Evolutionary conservation across 768 basidiomycete genomes (phyloP), one percentile per base, ranked within the genome.

Genomic region (Suillus clintonianus): DNA sequence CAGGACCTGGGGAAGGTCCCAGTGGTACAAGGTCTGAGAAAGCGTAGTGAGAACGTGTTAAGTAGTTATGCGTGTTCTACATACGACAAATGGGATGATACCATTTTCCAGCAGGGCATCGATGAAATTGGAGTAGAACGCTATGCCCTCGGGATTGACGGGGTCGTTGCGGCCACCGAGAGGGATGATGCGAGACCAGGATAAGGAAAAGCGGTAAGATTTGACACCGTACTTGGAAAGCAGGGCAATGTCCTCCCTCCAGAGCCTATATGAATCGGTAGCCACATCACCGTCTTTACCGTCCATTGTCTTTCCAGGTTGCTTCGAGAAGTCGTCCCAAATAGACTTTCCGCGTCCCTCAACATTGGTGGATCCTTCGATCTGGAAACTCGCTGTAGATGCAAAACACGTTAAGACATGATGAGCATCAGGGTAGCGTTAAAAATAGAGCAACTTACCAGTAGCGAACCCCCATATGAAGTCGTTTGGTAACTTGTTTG

Each of bases 171-270:
- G 82, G 22, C 91, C 90, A 24, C 89, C 89, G 19, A 86, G 79
- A 30, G 90, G 91, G 64, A 92, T 89, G 67, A 92, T 83, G 32
- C 91, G 83, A 13, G 88, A 84, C 92, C 90, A 92, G 8, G 90
- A 81, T 60, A 93, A 79, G 5, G 89, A 91, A 77, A 93, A 92
- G 24, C 90, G 85, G 77, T 92, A 92, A 3, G 88, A 77, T 68
- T 88, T 89, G 55, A 88, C 86, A 39, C 89, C 88, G 66, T 90
- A 89, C 41, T 80, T 68, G 30, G 79, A 81, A 67, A 93, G 79
- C 45, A 92, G 78, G 39, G 82, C 83, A 42, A 90, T 74, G 71
- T 91, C 90, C 65, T 89, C 85, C 64, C 82, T 82, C 87, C 88
- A 92, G 64, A 84, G 78, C 60, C 79, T 81, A 77, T 90, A 89